A percentile compares a stretch with the other conserved stretches of the same genome.
Evolutionary conservation across 176 grass and related monocot genomes (phyloP).

Genomic region (Oryza punctata): DNA sequence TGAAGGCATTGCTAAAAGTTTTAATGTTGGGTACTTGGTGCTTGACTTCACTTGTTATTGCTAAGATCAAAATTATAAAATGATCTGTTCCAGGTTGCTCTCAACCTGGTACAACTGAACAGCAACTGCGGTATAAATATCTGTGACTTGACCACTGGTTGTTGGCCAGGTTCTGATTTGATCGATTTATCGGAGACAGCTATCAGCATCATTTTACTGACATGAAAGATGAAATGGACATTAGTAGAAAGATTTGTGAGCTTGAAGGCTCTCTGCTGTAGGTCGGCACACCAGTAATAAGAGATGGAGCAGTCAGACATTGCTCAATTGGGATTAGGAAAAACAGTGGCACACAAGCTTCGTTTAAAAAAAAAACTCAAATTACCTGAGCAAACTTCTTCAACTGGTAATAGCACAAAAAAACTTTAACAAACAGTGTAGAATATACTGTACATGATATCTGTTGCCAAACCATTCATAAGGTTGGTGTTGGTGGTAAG

Average conservation of each 20-base stretch:
- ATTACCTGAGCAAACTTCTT: background rate
- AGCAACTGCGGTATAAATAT: slow-evolving; percentile 4
- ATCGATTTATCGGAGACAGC: slow-evolving; percentile 16
- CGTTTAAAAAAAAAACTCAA: background rate
- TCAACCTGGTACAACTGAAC: background rate
- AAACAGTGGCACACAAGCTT: background rate
- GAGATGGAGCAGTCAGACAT: background rate
- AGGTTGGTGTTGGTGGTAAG: background rate
- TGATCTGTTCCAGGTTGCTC: slow-evolving; percentile 31
- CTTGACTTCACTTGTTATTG: slow-evolving; percentile 26
- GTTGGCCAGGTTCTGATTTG: background rate
- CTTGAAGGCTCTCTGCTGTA: background rate
- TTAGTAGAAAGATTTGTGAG: slow-evolving; percentile 8
- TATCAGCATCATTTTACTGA: slow-evolving; percentile 10
- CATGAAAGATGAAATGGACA: slow-evolving; percentile 15
- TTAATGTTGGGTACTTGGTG: slow-evolving; percentile 18
- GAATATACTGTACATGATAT: background rate
- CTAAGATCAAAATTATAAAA: slow-evolving; percentile 12
- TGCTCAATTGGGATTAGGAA: slow-evolving; percentile 10
- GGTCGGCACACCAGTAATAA: slow-evolving; percentile 1
- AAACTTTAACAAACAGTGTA: background rate
- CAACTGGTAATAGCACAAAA: background rate
- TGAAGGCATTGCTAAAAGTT: slow-evolving; percentile 18
- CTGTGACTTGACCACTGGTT: slow-evolving; percentile 22
- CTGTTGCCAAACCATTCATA: background rate